Base-by-base conservation (phyloP, 2,329 filamentous ascomycete genomes). In the Apiospora koreana region DNA sequence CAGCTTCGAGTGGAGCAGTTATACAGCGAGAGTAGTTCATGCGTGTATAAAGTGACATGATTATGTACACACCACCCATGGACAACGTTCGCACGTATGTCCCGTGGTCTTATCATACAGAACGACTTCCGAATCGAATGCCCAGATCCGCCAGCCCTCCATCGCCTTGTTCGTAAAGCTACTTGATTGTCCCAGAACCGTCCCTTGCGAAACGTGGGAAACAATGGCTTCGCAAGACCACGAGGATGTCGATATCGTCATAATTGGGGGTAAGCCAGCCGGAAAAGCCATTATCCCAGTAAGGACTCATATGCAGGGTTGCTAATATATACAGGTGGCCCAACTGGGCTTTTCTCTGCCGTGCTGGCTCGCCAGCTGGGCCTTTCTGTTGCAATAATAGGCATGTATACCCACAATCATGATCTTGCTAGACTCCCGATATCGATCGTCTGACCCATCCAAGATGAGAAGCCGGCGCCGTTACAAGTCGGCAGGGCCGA, bases 401-500 rank as follows among this genome's bases (percentile, higher is more conserved):
- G 80, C 81, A 70, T 71, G 76, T 69, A 16, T 48, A 10, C 14
- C 18, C 16, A 9, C 10, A 8, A 38, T 16, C n/a, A 31, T 25
- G 16, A 14, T n/a, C 18, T 5, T 45, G 1, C 12, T 45, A 5
- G 25, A 6, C 5, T 4, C 14, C 18, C 9, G 28, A 46, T n/a
- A n/a, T 66, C 21, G n/a, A 38, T 18, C n/a, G 28, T 21, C 38
- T 43, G 38, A n/a, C 28, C 2, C 23, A 43, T 45, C 64, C 25
- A 18, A 85, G 83, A 84, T 50, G 80, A 76, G 62, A 84, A 84
- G 72, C 72, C 79, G 0, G 76, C 75, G 0, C 79, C 81, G 0
- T 74, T 86, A 3, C 77, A 81, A 3, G 73, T 85, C 3, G 84
- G 84, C 2, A 78, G 84, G 25, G 84, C 84, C 46, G 84, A 86